Evolutionary conservation across 2,329 filamentous ascomycete genomes (phyloP), one percentile per base, ranked within the genome.

Genomic region (Fonsecaea nubica): DNA sequence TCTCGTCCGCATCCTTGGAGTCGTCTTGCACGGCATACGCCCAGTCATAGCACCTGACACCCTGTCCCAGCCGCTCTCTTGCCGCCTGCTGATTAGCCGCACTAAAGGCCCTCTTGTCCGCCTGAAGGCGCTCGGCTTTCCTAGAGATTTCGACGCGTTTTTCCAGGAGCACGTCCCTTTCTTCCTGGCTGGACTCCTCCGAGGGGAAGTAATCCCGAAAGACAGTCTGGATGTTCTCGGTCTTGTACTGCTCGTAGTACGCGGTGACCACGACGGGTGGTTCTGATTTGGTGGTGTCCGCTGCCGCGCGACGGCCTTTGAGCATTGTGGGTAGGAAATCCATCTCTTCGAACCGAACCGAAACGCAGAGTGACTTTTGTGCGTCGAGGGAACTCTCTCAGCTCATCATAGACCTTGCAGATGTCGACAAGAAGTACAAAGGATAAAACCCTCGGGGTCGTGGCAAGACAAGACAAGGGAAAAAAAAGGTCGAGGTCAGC

Each of bases 101-200:
- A 8, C 50, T 60, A 7, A 65, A 58, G 15, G 36, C 30, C 15
- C 36, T 53, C 13, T 58, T 60, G 21, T 35, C 50, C 10, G 7
- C 9, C 45, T 60, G 36, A 38, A 61, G 58, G 0, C 45, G 32
- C 2, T 50, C 3, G 4, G 58, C 58, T 36, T 33, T 9, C 35
- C 53, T 61, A 13, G 58, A 42, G 5, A 61, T 33, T 33, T 61
- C 58, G 18, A 61, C 15, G 4, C 58, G 58, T 33, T 54, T 61
- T 25, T 30, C 12, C 32, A 54, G n/a, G 3, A 61, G 48, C n/a
- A 35, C n/a, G n/a, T 61, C 33, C 13, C 9, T 40, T 9, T 61
- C 58, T 42, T 25, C 48, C 21, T 35, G 32, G 25, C 30, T 25
- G 13, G 45, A 61, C 1, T 32, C 35, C 4, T 32, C 21, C 15